Conservation (phyloP, 352 stramenopile genomes). For the Globisporangium recalcitrans region DNA sequence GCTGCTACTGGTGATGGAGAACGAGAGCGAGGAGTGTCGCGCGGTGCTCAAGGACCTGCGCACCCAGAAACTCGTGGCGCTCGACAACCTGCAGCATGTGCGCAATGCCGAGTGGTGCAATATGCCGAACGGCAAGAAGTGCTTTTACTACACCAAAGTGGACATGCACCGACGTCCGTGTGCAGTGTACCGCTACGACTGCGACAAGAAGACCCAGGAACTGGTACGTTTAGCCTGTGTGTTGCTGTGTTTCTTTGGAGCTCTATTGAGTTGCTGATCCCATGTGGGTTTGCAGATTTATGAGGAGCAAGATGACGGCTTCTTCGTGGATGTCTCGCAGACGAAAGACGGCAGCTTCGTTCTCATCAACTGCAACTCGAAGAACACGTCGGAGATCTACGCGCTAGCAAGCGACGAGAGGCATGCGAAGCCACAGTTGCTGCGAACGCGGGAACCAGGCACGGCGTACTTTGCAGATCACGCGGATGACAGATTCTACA, state of each 20-base stretch:
- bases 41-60: constrained; percentile 40
- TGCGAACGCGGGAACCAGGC: constrained; percentile 45
- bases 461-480: constrained; percentile 87
- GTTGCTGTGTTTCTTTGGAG: too few relatives aligned
- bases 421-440: constrained; percentile 27
- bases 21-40: constrained; percentile 59
- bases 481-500: constrained; percentile 53
- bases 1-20: constrained; percentile 65
- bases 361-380: constrained; percentile 87
- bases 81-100: constrained; percentile 35
- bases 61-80: constrained; percentile 23
- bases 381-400: constrained; percentile 83
- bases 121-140: constrained; percentile 9
- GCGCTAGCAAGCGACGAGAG: constrained; percentile 28
- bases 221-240: constrained; percentile 44
- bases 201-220: constrained; percentile 35
- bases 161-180: constrained; percentile 56
- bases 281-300: constrained; percentile 44
- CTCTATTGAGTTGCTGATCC: neutral
- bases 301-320: constrained; percentile 63
- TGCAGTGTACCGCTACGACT: constrained; percentile 60
- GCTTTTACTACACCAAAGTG: constrained; percentile 79
- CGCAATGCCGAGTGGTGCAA: constrained; percentile 74
- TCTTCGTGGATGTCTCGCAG: constrained; percentile 81
- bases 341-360: constrained; percentile 81